A percentile compares a stretch with the other conserved stretches of the same genome.
These are phyloP conservation scores for Leccinum truebloodii DNA, from an alignment of 768 basidiomycete genomes.

Conservation along the genomic window DNA sequence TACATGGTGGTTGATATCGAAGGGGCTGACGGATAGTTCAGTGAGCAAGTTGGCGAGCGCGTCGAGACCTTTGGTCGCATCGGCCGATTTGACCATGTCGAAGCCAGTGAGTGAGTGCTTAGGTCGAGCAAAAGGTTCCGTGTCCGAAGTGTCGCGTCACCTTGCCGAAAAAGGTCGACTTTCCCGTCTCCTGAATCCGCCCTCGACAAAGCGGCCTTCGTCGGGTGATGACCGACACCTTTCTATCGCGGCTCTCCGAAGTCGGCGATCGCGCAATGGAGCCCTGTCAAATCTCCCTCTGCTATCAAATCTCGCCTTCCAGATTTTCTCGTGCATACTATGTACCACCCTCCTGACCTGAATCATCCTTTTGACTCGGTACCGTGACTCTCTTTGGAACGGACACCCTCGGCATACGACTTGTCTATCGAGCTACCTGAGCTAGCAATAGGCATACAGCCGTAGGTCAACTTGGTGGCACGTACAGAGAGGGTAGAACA, in stretches of 20 bases:
- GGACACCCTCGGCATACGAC: neutral
- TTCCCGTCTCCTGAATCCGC: neutral
- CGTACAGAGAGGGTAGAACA: neutral
- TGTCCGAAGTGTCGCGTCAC: neutral
- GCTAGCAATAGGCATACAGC: neutral
- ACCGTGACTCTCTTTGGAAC: neutral
- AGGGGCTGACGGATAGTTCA: slow-evolving; percentile 57
- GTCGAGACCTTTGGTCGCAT: slow-evolving; percentile 50
- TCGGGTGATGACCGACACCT: neutral
- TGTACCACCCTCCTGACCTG: neutral
- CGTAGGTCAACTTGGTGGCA: neutral
- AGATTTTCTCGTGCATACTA: neutral
- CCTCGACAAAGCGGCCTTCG: neutral
- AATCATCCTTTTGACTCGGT: neutral
- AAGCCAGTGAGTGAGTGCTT: neutral
- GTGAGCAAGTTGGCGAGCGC: slow-evolving; percentile 62
- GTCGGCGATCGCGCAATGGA: neutral
- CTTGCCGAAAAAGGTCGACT: slow-evolving; percentile 12
- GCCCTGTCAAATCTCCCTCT: neutral
- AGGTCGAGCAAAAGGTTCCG: neutral
- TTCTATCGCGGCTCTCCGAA: neutral
- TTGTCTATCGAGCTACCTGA: neutral
- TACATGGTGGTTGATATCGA: slow-evolving; percentile 62
- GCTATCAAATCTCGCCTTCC: neutral
- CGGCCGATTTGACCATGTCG: slow-evolving; percentile 51